A percentile compares a stretch with the other conserved stretches of the same genome.
Conservation (phyloP, 331 rosid species). For the Rosa hybrid region DNA sequence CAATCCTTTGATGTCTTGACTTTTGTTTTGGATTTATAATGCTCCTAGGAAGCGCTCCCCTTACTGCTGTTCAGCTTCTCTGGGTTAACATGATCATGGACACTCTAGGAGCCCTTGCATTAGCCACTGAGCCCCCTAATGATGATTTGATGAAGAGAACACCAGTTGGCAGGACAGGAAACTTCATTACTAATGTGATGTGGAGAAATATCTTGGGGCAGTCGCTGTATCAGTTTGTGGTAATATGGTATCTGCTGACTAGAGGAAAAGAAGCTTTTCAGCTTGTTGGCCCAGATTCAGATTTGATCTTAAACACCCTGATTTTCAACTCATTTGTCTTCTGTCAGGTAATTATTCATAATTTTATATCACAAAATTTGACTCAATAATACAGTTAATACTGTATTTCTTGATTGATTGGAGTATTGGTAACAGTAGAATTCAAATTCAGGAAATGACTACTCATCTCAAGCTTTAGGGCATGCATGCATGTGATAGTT, state of each 20-base stretch:
- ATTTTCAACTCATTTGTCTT: constrained; percentile 95
- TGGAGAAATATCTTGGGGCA: constrained; percentile 98
- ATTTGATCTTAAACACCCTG: constrained; percentile 79
- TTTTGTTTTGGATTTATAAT: constrained; percentile 20
- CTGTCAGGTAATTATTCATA: constrained; percentile 71
- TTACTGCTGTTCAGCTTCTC: constrained; percentile 94
- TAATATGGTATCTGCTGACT: constrained; percentile 88
- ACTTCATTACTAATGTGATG: constrained; percentile 91
- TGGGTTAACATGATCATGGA: constrained; percentile 99
- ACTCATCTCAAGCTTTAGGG: not conserved
- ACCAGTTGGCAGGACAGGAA: constrained; percentile 96
- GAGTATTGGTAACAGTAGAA: not conserved
- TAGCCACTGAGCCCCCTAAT: constrained; percentile 94
- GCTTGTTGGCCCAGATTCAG: constrained; percentile 67
- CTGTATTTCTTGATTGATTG: not conserved
- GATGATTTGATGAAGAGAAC: constrained; percentile 83
- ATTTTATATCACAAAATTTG: not conserved
- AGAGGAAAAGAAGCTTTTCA: constrained; percentile 74
- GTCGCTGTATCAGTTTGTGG: constrained; percentile 76
- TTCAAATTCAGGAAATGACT: not conserved
- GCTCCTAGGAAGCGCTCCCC: constrained; percentile 81
- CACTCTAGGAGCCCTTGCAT: constrained; percentile 97
- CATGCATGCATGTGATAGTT: not conserved
- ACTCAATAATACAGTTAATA: not conserved
- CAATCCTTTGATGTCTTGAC: not conserved